Evolutionary conservation across 495 filamentous ascomycete genomes (phyloP).

Genomic region (Daldinia grandis): DNA sequence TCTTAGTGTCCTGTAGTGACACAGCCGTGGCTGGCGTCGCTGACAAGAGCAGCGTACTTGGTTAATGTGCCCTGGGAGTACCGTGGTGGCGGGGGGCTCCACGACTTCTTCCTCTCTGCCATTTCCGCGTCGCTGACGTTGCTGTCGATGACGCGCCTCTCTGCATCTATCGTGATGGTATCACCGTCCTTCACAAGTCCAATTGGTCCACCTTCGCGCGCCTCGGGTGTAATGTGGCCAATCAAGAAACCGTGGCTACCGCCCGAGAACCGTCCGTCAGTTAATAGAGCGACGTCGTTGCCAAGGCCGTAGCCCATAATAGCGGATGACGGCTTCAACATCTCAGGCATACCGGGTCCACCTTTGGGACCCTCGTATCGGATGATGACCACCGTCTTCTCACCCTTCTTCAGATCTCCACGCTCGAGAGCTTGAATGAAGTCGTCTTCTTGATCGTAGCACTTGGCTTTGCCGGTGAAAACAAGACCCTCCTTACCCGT

Average conservation of each 20-base stretch:
- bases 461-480: constrained; percentile 87
- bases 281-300: constrained; percentile 81
- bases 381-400: constrained; percentile 97
- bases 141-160: constrained; percentile 68
- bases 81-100: constrained; percentile 70
- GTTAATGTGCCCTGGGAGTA: constrained; percentile 77
- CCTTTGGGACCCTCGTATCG: constrained; percentile 91
- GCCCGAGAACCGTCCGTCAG: constrained; percentile 79
- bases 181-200: constrained; percentile 75
- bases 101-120: constrained; percentile 67
- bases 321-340: constrained; percentile 82
- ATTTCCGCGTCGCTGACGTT: constrained; percentile 71
- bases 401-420: constrained; percentile 90
- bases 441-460: constrained; percentile 85
- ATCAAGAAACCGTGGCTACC: constrained; percentile 83
- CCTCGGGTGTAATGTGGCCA: constrained; percentile 77
- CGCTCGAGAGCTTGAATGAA: constrained; percentile 80
- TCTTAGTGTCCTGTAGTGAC: constrained; percentile 68
- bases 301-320: constrained; percentile 90
- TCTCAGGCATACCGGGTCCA: constrained; percentile 86
- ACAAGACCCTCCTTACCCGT: constrained; percentile 94
- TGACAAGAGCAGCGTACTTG: constrained; percentile 76
- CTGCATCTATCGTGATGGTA: constrained; percentile 74
- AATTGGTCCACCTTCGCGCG: constrained; percentile 74
- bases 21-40: constrained; percentile 81